A percentile compares a stretch with the other conserved stretches of the same genome.
phyloP scores from a whole-genome alignment of 331 rosid genomes.

The Prunus yedoensis region DNA sequence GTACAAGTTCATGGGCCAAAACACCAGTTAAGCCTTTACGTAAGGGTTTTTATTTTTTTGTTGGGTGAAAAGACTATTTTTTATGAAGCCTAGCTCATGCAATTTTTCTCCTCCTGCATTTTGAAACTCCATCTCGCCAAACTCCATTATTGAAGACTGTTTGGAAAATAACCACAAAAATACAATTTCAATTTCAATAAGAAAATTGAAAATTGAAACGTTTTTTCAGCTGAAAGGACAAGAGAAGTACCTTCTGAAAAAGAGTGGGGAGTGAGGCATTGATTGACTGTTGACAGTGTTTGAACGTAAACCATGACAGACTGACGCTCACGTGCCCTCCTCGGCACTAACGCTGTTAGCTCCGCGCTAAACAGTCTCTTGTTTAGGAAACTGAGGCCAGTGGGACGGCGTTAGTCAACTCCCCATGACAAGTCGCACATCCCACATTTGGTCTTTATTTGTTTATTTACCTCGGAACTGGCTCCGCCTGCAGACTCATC shows the following conservation, averaged over 20 bases:
- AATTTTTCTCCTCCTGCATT: too few species aligned
- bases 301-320: neutral
- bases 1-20: too few species aligned
- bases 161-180: too few species aligned
- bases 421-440: neutral
- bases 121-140: too few species aligned
- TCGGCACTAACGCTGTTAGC: conserved; percentile 22
- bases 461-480: conserved; percentile 16
- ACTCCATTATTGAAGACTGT: too few species aligned
- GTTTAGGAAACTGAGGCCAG: neutral
- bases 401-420: conserved; percentile 31
- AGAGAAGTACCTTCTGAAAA: neutral
- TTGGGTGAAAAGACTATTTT: too few species aligned
- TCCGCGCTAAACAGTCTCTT: neutral
- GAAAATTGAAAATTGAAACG: too few species aligned
- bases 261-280: neutral
- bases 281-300: conserved; percentile 20
- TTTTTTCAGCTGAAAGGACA: neutral
- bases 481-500: conserved; percentile 7
- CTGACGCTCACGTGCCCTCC: conserved; percentile 17
- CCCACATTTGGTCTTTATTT: neutral
- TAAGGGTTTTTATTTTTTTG: too few species aligned
- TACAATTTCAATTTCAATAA: too few species aligned
- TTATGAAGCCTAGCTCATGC: too few species aligned
- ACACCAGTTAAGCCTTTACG: too few species aligned